Evolutionary conservation across 2,329 filamentous ascomycete species (phyloP).

Genomic region (Xylaria sp.): DNA sequence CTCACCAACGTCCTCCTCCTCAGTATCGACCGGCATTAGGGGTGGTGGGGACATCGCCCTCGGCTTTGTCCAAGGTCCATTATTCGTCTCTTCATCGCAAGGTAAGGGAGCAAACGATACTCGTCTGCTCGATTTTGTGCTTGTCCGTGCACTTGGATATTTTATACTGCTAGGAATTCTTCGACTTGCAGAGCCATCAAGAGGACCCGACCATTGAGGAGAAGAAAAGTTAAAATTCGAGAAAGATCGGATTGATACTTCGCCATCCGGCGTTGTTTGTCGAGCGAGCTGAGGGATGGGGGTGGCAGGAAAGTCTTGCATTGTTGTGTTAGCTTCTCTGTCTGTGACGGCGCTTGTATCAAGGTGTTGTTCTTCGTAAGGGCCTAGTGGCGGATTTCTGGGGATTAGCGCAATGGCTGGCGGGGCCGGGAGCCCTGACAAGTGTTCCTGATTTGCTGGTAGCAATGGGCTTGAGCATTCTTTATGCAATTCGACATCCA

Average conservation of each 20-base stretch:
- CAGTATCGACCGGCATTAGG: constrained; percentile 40
- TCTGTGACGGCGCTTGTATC: neutral
- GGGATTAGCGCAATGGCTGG: neutral
- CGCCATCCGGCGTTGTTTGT: constrained; percentile 52
- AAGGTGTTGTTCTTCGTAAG: neutral
- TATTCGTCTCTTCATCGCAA: constrained; percentile 36
- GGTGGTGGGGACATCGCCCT: constrained; percentile 53
- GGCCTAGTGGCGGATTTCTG: neutral
- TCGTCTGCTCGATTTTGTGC: constrained; percentile 30
- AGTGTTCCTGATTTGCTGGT: neutral
- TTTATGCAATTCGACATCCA: neutral
- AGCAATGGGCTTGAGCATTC: neutral
- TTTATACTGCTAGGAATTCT: constrained; percentile 33
- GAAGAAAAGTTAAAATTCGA: constrained; percentile 58
- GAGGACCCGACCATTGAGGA: constrained; percentile 43
- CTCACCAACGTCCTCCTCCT: constrained; percentile 41
- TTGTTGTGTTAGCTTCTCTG: neutral
- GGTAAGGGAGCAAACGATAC: constrained; percentile 46
- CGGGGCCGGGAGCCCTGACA: neutral
- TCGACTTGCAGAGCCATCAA: constrained; percentile 17
- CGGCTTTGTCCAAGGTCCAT: constrained; percentile 16
- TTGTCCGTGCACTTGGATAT: constrained; percentile 25
- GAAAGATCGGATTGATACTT: constrained; percentile 58
- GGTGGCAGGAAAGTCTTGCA: constrained; percentile 21
- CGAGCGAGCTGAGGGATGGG: constrained; percentile 39